Base-by-base conservation (phyloP, 1,284 basidiomycete species). In the Fomitiporia mediterranea region DNA sequence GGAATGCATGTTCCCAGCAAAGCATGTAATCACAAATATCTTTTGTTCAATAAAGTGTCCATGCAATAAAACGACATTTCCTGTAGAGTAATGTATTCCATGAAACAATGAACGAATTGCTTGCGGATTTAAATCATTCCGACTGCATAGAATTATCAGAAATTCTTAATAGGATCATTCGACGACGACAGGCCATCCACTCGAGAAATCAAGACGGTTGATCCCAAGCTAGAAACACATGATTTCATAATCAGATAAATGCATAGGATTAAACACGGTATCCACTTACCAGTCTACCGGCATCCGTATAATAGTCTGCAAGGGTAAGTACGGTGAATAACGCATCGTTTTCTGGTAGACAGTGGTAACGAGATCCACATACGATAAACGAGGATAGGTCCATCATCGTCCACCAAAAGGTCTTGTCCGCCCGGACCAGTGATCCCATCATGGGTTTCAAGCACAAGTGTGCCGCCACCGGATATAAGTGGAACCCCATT, bases 381-480 rank as follows among this genome's bases (percentile, higher is more conserved):
- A 75, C 74, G 75, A 60, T 78, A 77, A 9, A 76, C 69, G 21
- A 77, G 61, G 50, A 76, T 64, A 25, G 66, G 61, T 7, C 71
- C 74, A 59, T 74, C 75, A 8, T 35, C 52, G 57, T 77, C 75
- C 5, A 58, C 53, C 55, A 70, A 61, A 21, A 77, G 17, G 54
- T 72, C 71, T 60, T 75, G 73, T 2, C 76, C 75, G 37, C 76
- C 76, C n/a, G 76, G 76, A 0, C 76, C 81, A 56, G 74, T 57
- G 42, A 80, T 73, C 27, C 60, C 68, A 47, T 69, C 80, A 59
- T 82, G 79, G 30, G 71, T 68, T 3, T 63, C 74, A 8, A 83
- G 69, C 30, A 83, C 74, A 8, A 78, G 68, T 6, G 79, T 81
- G 23, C 80, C 81, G 32, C 81, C 80, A 43, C 81, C 80, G 9